Conservation (phyloP, 345 rosid species). For the Populus ilicifolia region DNA sequence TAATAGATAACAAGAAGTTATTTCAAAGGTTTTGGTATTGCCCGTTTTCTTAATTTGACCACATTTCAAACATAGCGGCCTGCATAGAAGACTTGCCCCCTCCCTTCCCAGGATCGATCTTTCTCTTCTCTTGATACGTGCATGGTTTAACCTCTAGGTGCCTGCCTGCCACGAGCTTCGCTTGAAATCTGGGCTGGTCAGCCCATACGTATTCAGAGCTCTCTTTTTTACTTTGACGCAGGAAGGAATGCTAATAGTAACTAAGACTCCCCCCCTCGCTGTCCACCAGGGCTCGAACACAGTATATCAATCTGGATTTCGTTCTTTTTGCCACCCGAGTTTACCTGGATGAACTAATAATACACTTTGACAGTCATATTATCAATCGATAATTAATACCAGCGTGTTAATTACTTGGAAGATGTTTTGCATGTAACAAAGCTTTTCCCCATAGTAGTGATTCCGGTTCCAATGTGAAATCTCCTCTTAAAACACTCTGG, state of each 20-base stretch:
- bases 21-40: neutral
- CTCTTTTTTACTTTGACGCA: neutral
- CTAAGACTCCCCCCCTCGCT: neutral
- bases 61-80: neutral
- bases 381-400: no score
- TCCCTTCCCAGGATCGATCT: neutral
- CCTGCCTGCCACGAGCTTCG: constrained; percentile 10
- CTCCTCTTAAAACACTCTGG: neutral
- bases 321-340: no score
- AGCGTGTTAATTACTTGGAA: no score
- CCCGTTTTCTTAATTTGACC: neutral
- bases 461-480: neutral
- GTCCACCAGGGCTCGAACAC: neutral
- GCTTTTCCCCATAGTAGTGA: neutral
- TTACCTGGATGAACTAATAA: no score
- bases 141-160: constrained; percentile 2
- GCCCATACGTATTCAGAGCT: neutral
- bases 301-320: no score
- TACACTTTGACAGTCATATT: no score
- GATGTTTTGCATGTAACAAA: neutral
- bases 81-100: neutral
- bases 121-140: neutral
- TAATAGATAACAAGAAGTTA: neutral
- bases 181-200: constrained; percentile 12
- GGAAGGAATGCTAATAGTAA: neutral